phyloP scores from a whole-genome alignment of 2,329 filamentous ascomycete species.

The Thelonectria discophora region DNA sequence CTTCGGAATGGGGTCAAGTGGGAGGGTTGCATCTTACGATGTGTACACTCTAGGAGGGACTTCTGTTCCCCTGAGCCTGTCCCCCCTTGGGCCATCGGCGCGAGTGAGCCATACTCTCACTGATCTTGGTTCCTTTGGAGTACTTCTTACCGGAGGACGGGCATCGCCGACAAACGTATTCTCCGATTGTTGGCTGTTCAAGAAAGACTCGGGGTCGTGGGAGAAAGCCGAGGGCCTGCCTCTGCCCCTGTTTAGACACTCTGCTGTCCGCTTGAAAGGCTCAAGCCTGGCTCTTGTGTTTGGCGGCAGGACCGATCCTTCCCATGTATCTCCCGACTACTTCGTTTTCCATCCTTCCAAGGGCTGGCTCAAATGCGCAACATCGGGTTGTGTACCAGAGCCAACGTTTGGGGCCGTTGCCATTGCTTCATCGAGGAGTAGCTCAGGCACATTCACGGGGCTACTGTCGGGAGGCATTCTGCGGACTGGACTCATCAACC shows the following conservation, averaged over 20 bases:
- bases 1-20: slow-evolving; percentile 56
- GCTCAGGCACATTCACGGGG: slow-evolving; percentile 58
- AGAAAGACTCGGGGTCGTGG: slow-evolving; percentile 66
- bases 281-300: slow-evolving; percentile 65
- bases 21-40: slow-evolving; percentile 60
- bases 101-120: slow-evolving; percentile 83
- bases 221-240: slow-evolving; percentile 71
- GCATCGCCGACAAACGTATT: slow-evolving; percentile 76
- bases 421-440: slow-evolving; percentile 37
- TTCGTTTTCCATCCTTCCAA: slow-evolving; percentile 59
- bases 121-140: slow-evolving; percentile 64
- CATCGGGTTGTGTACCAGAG: slow-evolving; percentile 47
- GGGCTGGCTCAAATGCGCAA: slow-evolving; percentile 58
- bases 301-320: slow-evolving; percentile 67
- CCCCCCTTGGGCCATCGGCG: slow-evolving; percentile 43
- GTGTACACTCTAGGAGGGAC: slow-evolving; percentile 50
- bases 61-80: slow-evolving; percentile 39
- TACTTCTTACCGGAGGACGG: slow-evolving; percentile 79
- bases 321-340: slow-evolving; percentile 59
- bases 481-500: slow-evolving; percentile 67
- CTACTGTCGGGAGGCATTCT: slow-evolving; percentile 78
- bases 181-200: slow-evolving; percentile 79
- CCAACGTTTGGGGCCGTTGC: slow-evolving; percentile 57
- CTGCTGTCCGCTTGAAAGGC: slow-evolving; percentile 60
- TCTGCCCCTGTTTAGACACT: slow-evolving; percentile 78